Base-by-base conservation (phyloP, 257 asterid species). In the Fraxinus cuspidata region DNA sequence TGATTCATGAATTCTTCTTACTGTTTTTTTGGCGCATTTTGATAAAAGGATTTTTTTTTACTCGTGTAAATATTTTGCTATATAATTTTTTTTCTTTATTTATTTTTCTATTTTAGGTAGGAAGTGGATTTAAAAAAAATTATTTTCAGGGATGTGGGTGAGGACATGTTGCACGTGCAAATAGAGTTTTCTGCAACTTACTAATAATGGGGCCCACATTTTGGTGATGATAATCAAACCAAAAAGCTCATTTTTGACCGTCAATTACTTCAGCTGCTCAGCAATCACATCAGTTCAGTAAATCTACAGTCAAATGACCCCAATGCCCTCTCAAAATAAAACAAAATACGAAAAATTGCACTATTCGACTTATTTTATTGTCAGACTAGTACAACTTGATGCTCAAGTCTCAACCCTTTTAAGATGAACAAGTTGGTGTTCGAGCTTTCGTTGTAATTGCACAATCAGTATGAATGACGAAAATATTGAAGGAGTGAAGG, bases 201-300 rank as follows among this genome's bases (percentile, higher is more conserved):
- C 71, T 4, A 70, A 60, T 32, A 2, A 2, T 3, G 18, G 89
- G 88, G 77, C 81, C 92, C 85, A 60, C 79, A 42, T 74, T 18
- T 38, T 70, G 64, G 23, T 72, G 76, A 13, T 70, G 56, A 42
- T 76, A 81, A 84, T 89, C 82, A 90, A 88, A 73, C 78, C 88
- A 73, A 89, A 92, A 92, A 92, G 94, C 86, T 84, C 66, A 72
- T 75, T 87, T 87, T 86, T 86, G 92, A 90, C 94, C 85, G 74
- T 79, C 87, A 37, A 81, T 72, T 38, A 8, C 32, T 58, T 69
- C 78, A 53, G 72, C 6, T n/a, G n/a, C n/a, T n/a, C n/a, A 28
- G 6, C 35, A 4, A 60, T 5, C 78, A 21, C 60, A 76, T 79
- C 63, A 68, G 53, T 77, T 34, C 63, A 3, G 3, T 60, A 47